Evolutionary conservation across 2,329 filamentous ascomycete species (phyloP).

Genomic region (Cladosporium austrohemisphaericum): DNA sequence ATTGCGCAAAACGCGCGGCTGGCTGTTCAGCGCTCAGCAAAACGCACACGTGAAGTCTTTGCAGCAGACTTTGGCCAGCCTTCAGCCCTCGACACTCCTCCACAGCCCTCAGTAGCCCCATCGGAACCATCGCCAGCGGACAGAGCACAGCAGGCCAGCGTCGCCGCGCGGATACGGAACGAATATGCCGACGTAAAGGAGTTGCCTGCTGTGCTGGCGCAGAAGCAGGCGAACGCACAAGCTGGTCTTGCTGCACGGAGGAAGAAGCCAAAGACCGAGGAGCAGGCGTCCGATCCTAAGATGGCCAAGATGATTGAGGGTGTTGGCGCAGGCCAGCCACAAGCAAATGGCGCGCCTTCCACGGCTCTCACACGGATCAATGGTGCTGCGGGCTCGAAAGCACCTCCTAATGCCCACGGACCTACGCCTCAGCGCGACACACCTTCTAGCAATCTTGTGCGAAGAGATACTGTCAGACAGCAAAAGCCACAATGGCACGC

Average conservation of each 20-base stretch:
- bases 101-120: slow-evolving; percentile 42
- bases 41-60: slow-evolving; percentile 54
- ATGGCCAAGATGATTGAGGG: slow-evolving; percentile 66
- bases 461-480: slow-evolving; percentile 61
- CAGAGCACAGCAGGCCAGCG: slow-evolving; percentile 43
- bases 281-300: slow-evolving; percentile 51
- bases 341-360: slow-evolving; percentile 45
- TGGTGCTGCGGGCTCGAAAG: slow-evolving; percentile 38
- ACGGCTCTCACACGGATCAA: slow-evolving; percentile 56
- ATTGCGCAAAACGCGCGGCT: slow-evolving; percentile 16
- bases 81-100: slow-evolving; percentile 39
- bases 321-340: slow-evolving; percentile 49
- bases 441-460: slow-evolving; percentile 56
- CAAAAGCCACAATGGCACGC: slow-evolving; percentile 91
- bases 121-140: slow-evolving; percentile 43
- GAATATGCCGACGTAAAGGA: slow-evolving; percentile 78
- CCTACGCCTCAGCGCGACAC: slow-evolving; percentile 50
- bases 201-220: slow-evolving; percentile 72
- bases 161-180: slow-evolving; percentile 58
- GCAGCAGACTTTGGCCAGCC: slow-evolving; percentile 49
- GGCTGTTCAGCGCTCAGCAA: slow-evolving; percentile 46
- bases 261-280: slow-evolving; percentile 58
- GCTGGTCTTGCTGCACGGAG: slow-evolving; percentile 57
- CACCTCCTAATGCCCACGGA: slow-evolving; percentile 54
- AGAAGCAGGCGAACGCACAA: slow-evolving; percentile 67